Evolutionary conservation across 257 asterid species (phyloP).

Genomic region (Eucommia ulmoides): DNA sequence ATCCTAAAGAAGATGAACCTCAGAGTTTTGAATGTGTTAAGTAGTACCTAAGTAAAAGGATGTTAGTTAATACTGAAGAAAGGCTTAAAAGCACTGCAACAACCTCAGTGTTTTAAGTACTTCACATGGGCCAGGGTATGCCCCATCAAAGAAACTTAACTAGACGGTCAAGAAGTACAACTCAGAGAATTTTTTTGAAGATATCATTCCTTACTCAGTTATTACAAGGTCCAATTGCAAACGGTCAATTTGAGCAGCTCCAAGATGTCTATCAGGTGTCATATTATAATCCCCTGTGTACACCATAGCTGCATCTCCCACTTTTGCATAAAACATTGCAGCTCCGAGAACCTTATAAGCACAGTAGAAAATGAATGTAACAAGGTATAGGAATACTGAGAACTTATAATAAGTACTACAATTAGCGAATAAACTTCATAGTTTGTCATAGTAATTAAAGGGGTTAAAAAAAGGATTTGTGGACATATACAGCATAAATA

Average conservation of each 20-base stretch:
- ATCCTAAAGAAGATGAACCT: background rate
- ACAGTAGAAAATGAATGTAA: conserved; percentile 1
- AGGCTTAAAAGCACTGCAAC: background rate
- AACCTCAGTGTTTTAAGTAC: background rate
- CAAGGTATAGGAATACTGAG: background rate
- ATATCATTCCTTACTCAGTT: conserved; percentile 50
- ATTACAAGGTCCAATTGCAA: conserved; percentile 78
- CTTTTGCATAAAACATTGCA: conserved; percentile 94
- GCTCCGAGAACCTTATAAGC: conserved; percentile 99
- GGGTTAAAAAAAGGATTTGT: too few relatives aligned
- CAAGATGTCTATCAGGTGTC: conserved; percentile 95
- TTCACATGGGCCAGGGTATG: background rate
- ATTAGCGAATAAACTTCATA: too few relatives aligned
- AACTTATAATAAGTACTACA: background rate
- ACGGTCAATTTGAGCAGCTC: conserved; percentile 91
- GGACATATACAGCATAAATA: too few relatives aligned
- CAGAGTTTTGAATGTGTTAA: too few relatives aligned
- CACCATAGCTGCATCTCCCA: conserved; percentile 76
- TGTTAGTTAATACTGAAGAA: background rate
- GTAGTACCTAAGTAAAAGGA: too few relatives aligned
- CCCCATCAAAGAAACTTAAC: background rate
- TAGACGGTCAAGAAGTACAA: background rate
- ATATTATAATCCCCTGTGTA: conserved; percentile 94
- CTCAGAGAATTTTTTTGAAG: background rate
- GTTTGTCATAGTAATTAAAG: too few relatives aligned